Conservation (phyloP, 495 filamentous ascomycete species). For the Neurospora sp. region DNA sequence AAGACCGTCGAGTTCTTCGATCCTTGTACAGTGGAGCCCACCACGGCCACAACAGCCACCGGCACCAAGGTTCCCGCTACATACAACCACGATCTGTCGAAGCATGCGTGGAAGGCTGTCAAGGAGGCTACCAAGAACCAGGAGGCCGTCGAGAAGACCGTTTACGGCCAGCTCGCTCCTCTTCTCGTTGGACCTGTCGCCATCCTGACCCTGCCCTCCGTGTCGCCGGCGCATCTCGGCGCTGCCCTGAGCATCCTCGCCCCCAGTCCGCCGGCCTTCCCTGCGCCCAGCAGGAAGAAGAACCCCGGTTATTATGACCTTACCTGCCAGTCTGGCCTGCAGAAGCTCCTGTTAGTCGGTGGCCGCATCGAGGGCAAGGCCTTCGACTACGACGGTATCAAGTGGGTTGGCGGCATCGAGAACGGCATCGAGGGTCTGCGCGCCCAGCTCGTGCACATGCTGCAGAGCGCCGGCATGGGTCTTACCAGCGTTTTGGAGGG, state of each 20-base stretch:
- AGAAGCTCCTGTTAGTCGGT: conserved; percentile 79
- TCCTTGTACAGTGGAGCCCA: conserved; percentile 32
- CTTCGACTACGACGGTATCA: conserved; percentile 69
- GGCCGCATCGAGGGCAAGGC: conserved; percentile 72
- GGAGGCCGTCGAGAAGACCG: conserved; percentile 29
- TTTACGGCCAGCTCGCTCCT: conserved; percentile 52
- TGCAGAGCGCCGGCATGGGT: conserved; percentile 65
- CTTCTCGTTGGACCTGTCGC: conserved; percentile 74
- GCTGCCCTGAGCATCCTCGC: conserved; percentile 64
- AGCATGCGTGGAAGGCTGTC: conserved; percentile 53
- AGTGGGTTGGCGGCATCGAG: conserved; percentile 77
- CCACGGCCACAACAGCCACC: conserved; percentile 8
- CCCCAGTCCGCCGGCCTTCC: conserved; percentile 60
- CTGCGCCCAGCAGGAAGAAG: conserved; percentile 60
- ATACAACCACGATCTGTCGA: conserved; percentile 67
- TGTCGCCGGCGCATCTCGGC: conserved; percentile 75
- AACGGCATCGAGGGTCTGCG: conserved; percentile 74
- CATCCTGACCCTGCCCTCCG: conserved; percentile 65
- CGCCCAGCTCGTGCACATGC: conserved; percentile 65
- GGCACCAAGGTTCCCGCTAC: conserved; percentile 31
- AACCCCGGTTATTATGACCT: conserved; percentile 74
- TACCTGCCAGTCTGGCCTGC: conserved; percentile 63
- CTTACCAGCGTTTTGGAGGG: conserved; percentile 67
- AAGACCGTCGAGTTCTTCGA: conserved; percentile 81
- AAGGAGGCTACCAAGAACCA: conserved; percentile 33